Evolutionary conservation across 495 filamentous ascomycete genomes (phyloP), one percentile per base, ranked within the genome.

Genomic region (Apodospora peruviana): DNA sequence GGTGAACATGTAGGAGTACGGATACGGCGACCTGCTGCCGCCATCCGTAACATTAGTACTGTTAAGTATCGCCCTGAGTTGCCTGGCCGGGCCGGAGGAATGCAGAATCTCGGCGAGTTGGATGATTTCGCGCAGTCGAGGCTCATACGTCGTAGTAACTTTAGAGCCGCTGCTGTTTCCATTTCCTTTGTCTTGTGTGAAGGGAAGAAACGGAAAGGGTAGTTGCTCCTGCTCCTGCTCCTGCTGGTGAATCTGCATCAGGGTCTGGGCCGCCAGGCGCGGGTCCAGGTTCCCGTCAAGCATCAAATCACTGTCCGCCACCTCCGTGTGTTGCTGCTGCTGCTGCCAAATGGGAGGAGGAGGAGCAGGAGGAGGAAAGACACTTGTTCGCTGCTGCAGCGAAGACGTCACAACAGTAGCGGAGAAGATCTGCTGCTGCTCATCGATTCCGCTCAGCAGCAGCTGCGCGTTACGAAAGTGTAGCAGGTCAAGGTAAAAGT

Each of bases 381-480:
- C 27, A 32, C 14, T 7, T 7, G 27, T 32, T 32, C 14, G 27
- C 7, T 32, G 27, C 7, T 14, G 7, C 7, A 14, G 27, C 14
- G 27, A 32, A 32, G 7, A 7, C 27, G 27, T 7, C 7, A 32
- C 27, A 7, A 14, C 7, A 7, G 27, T 14, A 7, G 14, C 14
- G 27, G 27, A 34, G 32, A 18, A 1, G 18, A 10, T 40, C 18
- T 16, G 37, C 32, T 35, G 11, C 5, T 35, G 32, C 32, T 35
- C 32, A 35, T 42, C 21, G 22, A 82, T 53, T 75, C 12, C 37
- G 32, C 41, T 20, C 43, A 53, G 18, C 27, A 58, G 80, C 53
- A 70, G 71, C 44, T 81, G 79, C 72, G 77, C 80, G 59, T 68
- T 71, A 5, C 68, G 83, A 42, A 88, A 87, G 68, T 55, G 57